phyloP scores from a whole-genome alignment of 2,329 filamentous ascomycete genomes.

The Bipolaris gigantea region DNA sequence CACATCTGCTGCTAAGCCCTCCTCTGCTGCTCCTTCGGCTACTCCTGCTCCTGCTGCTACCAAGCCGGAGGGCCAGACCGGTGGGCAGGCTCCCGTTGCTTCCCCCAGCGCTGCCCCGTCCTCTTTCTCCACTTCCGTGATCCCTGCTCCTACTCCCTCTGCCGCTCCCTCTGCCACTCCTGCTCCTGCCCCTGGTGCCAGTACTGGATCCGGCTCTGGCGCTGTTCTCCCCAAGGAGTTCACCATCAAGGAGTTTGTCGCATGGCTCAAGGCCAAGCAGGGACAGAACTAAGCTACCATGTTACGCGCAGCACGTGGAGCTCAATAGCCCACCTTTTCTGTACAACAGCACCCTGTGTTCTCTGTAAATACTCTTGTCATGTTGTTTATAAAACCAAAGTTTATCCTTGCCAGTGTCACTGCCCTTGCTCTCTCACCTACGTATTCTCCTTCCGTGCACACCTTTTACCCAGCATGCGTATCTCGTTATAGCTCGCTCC shows the following conservation, averaged over 20 bases:
- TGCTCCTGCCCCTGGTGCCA: slow-evolving; percentile 11
- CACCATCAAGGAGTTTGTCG: slow-evolving; percentile 33
- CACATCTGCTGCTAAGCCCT: slow-evolving; percentile 6
- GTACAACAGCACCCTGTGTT: background rate
- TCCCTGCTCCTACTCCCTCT: slow-evolving; percentile 10
- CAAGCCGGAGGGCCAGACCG: background rate
- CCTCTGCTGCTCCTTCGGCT: slow-evolving; percentile 8
- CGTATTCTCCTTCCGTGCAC: background rate
- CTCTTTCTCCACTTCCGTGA: slow-evolving; percentile 7
- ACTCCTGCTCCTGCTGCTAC: slow-evolving; percentile 2
- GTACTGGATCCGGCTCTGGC: slow-evolving; percentile 19
- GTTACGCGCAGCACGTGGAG: background rate
- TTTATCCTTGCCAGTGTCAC: background rate
- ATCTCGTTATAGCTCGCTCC: slow-evolving; percentile 12
- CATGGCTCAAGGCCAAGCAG: slow-evolving; percentile 29
- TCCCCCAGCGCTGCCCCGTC: slow-evolving; percentile 12
- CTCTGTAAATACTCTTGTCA: slow-evolving; percentile 1
- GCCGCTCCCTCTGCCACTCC: slow-evolving; percentile 5
- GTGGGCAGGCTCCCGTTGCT: slow-evolving; percentile 2
- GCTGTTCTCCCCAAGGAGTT: slow-evolving; percentile 27
- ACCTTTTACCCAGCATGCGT: background rate
- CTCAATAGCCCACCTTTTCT: background rate
- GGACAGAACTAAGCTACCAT: slow-evolving; percentile 6
- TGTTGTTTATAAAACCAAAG: background rate
- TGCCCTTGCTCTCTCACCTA: background rate